Evolutionary conservation across 176 grass and related monocot genomes (phyloP).

Genomic region (Raddia distichophylla): DNA sequence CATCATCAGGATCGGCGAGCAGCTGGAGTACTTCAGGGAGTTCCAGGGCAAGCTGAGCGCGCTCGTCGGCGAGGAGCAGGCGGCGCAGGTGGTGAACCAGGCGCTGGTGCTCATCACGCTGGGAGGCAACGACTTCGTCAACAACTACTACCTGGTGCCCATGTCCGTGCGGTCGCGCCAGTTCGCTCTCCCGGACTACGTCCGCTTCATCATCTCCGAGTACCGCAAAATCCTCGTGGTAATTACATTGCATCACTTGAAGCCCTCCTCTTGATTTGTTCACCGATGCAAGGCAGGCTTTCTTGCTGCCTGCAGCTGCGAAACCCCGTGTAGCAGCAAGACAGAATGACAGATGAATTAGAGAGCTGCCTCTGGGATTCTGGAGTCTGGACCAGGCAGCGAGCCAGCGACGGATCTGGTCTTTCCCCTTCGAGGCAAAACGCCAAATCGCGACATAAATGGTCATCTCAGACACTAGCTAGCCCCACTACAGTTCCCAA

Average conservation of each 20-base stretch:
- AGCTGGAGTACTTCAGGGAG: slow-evolving; percentile 76
- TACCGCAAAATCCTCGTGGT: slow-evolving; percentile 85
- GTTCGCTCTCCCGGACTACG: slow-evolving; percentile 81
- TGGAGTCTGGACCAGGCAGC: no score
- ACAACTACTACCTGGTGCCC: slow-evolving; percentile 99
- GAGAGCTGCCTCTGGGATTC: not conserved
- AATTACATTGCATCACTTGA: not conserved
- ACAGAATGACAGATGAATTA: not conserved
- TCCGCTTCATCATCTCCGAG: slow-evolving; percentile 76
- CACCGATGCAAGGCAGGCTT: not conserved
- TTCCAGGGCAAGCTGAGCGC: slow-evolving; percentile 72
- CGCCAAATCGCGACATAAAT: not conserved
- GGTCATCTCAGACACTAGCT: not conserved
- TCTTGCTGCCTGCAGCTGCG: not conserved
- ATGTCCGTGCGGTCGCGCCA: slow-evolving; percentile 82
- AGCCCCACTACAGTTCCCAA: not conserved
- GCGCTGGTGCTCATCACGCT: slow-evolving; percentile 87
- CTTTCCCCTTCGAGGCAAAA: not conserved
- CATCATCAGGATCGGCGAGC: slow-evolving; percentile 79
- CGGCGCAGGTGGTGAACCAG: slow-evolving; percentile 49
- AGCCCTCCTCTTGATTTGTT: not conserved
- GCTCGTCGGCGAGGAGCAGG: slow-evolving; percentile 51
- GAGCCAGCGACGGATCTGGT: not conserved
- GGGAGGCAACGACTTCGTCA: slow-evolving; percentile 96
- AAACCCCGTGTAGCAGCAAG: not conserved